phyloP scores from a whole-genome alignment of 2,329 filamentous ascomycete species.

The Bertia moriformis region DNA sequence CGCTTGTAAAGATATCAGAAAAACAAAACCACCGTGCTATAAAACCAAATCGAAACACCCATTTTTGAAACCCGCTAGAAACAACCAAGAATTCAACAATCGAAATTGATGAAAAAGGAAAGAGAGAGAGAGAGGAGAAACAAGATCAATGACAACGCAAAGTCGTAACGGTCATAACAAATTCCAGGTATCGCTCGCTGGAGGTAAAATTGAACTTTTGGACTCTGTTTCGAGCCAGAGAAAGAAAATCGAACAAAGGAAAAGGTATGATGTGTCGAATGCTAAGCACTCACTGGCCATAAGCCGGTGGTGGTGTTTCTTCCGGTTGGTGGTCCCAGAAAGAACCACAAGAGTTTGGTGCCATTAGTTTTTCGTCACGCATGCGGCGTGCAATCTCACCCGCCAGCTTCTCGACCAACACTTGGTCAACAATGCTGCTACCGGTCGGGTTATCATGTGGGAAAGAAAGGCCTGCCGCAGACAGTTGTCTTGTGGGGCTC shows the following conservation, averaged over 20 bases:
- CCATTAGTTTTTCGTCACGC: slow-evolving; percentile 1
- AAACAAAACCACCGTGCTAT: neutral
- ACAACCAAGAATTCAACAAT: too few species aligned
- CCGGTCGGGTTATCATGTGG: neutral
- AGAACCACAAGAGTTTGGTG: neutral
- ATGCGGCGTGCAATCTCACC: slow-evolving; percentile 1
- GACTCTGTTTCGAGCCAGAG: too few species aligned
- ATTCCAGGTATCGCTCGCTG: neutral
- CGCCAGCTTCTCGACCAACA: neutral
- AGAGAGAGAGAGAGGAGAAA: too few species aligned
- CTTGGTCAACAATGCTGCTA: neutral
- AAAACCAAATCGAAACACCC: too few species aligned
- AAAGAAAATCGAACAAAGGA: too few species aligned
- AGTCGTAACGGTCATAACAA: neutral
- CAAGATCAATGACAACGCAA: too few species aligned
- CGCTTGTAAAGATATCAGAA: neutral
- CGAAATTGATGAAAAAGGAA: too few species aligned
- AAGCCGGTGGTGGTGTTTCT: neutral
- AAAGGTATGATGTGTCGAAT: neutral
- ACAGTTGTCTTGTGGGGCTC: neutral
- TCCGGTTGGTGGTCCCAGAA: neutral
- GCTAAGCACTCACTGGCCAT: neutral
- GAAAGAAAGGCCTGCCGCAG: neutral
- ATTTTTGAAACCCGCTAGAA: too few species aligned
- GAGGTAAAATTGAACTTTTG: too few species aligned